Percentiles rank a stretch among this genome's conserved stretches.
Conservation (phyloP, 2,329 filamentous ascomycete species). For the Ceratocystis cubensis region DNA sequence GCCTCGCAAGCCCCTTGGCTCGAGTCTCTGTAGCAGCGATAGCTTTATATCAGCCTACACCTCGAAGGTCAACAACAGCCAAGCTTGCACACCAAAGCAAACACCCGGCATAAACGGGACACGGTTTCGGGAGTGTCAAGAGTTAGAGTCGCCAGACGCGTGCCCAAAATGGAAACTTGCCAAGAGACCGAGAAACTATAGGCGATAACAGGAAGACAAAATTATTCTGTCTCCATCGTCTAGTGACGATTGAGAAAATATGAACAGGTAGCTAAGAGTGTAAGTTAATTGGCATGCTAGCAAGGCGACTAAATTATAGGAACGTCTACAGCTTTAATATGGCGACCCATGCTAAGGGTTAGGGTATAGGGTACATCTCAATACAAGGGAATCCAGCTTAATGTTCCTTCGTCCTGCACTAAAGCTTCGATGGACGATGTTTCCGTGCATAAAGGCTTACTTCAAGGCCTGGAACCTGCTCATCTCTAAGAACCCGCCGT, state of each 20-base stretch:
- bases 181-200: neutral
- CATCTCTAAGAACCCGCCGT: slow-evolving; percentile 33
- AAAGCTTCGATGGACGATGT: slow-evolving; percentile 21
- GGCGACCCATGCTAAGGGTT: neutral
- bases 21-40: neutral
- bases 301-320: neutral
- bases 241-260: too few relatives aligned
- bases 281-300: neutral
- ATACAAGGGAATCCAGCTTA: neutral
- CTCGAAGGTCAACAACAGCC: neutral
- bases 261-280: too few relatives aligned
- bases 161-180: neutral
- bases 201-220: too few relatives aligned
- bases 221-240: too few relatives aligned
- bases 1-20: neutral
- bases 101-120: neutral
- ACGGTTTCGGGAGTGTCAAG: neutral
- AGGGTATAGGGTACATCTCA: neutral
- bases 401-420: neutral
- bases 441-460: slow-evolving; percentile 27
- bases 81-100: neutral
- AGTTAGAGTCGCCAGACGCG: neutral
- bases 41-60: neutral
- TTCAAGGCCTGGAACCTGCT: slow-evolving; percentile 29
- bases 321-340: neutral